Conservation (phyloP, 2,329 filamentous ascomycete genomes). For the Epichloe coenophiala region DNA sequence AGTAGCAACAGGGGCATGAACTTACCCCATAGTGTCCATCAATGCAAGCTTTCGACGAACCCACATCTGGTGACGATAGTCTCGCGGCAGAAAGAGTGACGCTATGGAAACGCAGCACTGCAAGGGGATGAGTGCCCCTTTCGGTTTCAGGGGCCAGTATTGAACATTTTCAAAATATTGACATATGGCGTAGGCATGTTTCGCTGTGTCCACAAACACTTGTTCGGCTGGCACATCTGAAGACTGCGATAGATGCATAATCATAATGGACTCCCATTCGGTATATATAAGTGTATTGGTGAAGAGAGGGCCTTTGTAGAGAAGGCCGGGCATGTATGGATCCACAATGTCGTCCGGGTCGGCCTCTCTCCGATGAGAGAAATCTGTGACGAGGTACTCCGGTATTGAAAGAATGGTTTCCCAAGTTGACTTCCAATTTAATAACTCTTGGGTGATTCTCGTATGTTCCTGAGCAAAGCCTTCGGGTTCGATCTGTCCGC, state of each 20-base stretch:
- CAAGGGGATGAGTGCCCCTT: constrained; percentile 56
- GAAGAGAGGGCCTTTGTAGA: constrained; percentile 60
- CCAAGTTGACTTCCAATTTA: constrained; percentile 40
- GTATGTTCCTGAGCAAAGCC: constrained; percentile 52
- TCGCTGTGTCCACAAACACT: constrained; percentile 38
- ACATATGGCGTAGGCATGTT: constrained; percentile 56
- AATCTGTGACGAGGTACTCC: constrained; percentile 48
- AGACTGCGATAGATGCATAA: constrained; percentile 71
- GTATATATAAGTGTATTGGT: constrained; percentile 60
- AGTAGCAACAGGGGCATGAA: neutral
- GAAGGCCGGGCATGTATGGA: constrained; percentile 53
- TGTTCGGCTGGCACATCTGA: constrained; percentile 39
- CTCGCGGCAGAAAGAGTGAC: constrained; percentile 65
- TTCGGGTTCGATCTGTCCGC: constrained; percentile 48
- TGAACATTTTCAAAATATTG: constrained; percentile 70
- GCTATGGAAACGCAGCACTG: constrained; percentile 68
- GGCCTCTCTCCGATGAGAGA: constrained; percentile 37
- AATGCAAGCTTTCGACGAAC: constrained; percentile 63
- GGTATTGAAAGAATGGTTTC: constrained; percentile 49
- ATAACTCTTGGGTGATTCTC: constrained; percentile 32
- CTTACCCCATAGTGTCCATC: constrained; percentile 69
- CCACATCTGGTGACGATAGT: constrained; percentile 64
- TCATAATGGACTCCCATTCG: constrained; percentile 64
- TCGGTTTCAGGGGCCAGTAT: constrained; percentile 54
- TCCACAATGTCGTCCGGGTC: constrained; percentile 57